Base-by-base conservation (phyloP, 179 eudicot species). In the Camellia oleifera region DNA sequence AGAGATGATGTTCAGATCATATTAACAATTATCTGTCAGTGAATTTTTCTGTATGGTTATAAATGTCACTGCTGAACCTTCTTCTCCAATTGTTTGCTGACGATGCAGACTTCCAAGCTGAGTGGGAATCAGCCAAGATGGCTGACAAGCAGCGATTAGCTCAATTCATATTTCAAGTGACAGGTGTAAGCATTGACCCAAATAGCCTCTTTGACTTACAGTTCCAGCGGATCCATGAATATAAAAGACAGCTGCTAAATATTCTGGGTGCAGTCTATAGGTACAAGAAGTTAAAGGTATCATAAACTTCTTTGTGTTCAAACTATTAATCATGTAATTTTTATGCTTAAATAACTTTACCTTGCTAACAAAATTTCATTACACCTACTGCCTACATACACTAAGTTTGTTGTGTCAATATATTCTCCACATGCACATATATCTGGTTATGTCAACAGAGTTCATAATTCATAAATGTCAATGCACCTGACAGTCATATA, bases 111-210 rank as follows among this genome's bases (percentile, higher is more conserved):
- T 81, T 96, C 45, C 99, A 96, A 86, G 85, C 85, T 76, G 98
- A 94, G 82, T 96, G 99, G 99, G 94, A 91, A 84, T 83, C 91
- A 81, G 99, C 99, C 72, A 96, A 96, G 86, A 90, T 92, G 97
- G 99, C 97, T 42, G 91, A 88, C 90, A 96, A 96, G 81, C 85
- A 91, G 84, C 94, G 97, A 18, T 87, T 96, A 81, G 92, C 98
- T 52, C 88, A 88, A 81, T 94, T 90, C 84, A 85, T 96, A 82
- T 87, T 85, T 79, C 87, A 87, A 78, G 94, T 91, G 79, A 94
- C 98, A 26, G 99, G 98, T 66, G 88, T 81, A 61, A 91, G 79
- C 91, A 92, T 96, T 78, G 99, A 96, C 83, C 93, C 99, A 61
- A 91, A 90, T 45, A 92, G 91, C 84, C 92, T 94, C 73, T 96